phyloP scores from a whole-genome alignment of 1,284 basidiomycete species.

The Microbotryum scabiosae region DNA sequence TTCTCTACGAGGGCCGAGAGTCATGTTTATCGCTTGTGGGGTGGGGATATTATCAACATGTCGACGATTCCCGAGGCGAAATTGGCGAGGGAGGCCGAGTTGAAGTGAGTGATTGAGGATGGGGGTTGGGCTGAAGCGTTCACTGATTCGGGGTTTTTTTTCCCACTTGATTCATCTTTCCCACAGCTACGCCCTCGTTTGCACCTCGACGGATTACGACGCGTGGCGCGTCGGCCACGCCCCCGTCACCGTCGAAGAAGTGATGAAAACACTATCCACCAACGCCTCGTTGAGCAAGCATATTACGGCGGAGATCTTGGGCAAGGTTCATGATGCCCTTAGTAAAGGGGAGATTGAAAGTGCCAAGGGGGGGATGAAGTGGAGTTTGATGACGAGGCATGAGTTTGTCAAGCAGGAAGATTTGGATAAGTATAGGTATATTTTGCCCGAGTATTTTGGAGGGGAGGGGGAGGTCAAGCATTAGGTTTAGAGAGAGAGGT shows the following conservation, averaged over 20 bases:
- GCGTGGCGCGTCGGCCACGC: constrained; percentile 65
- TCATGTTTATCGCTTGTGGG: constrained; percentile 85
- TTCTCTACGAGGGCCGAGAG: constrained; percentile 84
- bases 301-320: constrained; percentile 24
- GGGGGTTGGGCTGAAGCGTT: not conserved
- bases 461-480: not conserved
- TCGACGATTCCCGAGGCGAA: constrained; percentile 92
- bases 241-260: constrained; percentile 44
- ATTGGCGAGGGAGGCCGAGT: constrained; percentile 85
- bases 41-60: constrained; percentile 82
- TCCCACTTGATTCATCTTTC: not conserved
- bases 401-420: constrained; percentile 20
- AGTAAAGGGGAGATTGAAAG: constrained; percentile 51
- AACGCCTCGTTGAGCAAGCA: constrained; percentile 53
- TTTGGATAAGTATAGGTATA: constrained; percentile 20
- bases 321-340: constrained; percentile 42
- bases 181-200: constrained; percentile 73
- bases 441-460: constrained; percentile 28
- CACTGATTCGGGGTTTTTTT: constrained; percentile 1
- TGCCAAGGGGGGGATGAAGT: constrained; percentile 65
- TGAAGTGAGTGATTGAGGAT: constrained; percentile 53
- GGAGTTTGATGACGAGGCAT: constrained; percentile 44
- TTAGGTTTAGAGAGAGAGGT: too few species aligned
- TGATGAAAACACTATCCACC: constrained; percentile 60
- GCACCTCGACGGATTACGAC: constrained; percentile 59